Evolutionary conservation across 1,284 basidiomycete species (phyloP).

Genomic region (Ceratobasidium sp.): DNA sequence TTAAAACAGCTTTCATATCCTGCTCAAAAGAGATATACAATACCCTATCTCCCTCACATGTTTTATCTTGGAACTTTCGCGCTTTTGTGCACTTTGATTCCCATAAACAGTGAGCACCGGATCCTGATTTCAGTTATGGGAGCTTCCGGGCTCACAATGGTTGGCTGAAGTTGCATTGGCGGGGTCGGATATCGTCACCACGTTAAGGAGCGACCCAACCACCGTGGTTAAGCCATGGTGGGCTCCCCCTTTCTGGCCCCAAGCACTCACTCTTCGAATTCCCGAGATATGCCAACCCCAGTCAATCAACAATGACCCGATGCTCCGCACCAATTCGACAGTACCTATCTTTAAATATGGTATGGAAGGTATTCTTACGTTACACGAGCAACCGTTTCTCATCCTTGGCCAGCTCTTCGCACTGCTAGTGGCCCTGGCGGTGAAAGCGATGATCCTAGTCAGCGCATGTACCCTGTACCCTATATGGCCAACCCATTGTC

Average conservation of each 20-base stretch:
- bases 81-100: background rate
- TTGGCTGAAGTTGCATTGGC: conserved; percentile 4
- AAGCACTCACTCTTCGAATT: background rate
- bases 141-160: background rate
- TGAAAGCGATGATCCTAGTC: background rate
- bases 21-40: conserved; percentile 2
- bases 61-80: background rate
- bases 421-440: background rate
- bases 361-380: background rate
- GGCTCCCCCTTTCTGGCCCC: conserved; percentile 9
- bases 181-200: conserved; percentile 11
- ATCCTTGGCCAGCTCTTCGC: background rate
- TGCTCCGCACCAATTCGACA: conserved; percentile 22
- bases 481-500: conserved; percentile 19
- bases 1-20: conserved; percentile 9
- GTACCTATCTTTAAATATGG: conserved; percentile 9
- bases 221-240: conserved; percentile 11
- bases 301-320: conserved; percentile 8
- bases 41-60: conserved; percentile 20
- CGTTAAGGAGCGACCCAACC: background rate
- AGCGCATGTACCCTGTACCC: conserved; percentile 10
- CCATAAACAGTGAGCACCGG: conserved; percentile 11
- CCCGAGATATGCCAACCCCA: conserved; percentile 9
- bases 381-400: too few relatives aligned
- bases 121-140: background rate